Percentiles rank a stretch among this genome's conserved stretches.
Conservation (phyloP, 2,329 filamentous ascomycete species). For the Dothideomycetidae sp. region DNA sequence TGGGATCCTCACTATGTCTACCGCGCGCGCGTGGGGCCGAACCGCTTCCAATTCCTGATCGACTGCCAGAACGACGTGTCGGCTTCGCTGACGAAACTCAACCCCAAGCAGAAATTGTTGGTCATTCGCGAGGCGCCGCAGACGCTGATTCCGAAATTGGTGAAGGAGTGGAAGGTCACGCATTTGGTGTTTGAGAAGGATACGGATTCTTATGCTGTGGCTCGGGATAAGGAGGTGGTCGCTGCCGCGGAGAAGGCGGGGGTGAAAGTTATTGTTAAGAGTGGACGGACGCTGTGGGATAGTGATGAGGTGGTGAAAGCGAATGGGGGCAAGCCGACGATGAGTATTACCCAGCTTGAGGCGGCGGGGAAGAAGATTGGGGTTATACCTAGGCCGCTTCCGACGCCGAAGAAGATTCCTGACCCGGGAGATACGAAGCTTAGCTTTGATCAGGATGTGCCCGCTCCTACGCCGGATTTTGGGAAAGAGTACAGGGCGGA, state of each 20-base stretch:
- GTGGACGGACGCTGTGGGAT: conserved; percentile 59
- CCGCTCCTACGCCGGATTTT: conserved; percentile 41
- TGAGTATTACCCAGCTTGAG: conserved; percentile 57
- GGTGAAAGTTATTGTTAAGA: conserved; percentile 50
- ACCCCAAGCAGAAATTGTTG: conserved; percentile 55
- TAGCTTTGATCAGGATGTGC: conserved; percentile 40
- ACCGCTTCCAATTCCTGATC: conserved; percentile 62
- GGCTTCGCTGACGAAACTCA: conserved; percentile 51
- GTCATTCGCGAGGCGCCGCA: conserved; percentile 59
- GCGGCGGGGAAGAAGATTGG: conserved; percentile 48
- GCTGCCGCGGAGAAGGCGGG: conserved; percentile 49
- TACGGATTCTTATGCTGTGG: conserved; percentile 56
- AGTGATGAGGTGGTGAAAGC: conserved; percentile 52
- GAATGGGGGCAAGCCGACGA: conserved; percentile 56
- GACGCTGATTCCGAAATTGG: conserved; percentile 56
- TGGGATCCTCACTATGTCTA: conserved; percentile 76
- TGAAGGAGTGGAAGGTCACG: conserved; percentile 58
- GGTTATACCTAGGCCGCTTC: conserved; percentile 45
- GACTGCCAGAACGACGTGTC: conserved; percentile 63
- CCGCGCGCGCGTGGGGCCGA: conserved; percentile 51
- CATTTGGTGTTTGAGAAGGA: conserved; percentile 70
- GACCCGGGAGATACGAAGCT: conserved; percentile 50
- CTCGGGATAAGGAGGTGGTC: conserved; percentile 47
- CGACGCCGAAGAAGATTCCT: conserved; percentile 45
- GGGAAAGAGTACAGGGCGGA: conserved; percentile 43